Evolutionary conservation across 176 grass and related monocot species (phyloP), one percentile per base, ranked within the genome.

Genomic region (Luzula sylvatica): DNA sequence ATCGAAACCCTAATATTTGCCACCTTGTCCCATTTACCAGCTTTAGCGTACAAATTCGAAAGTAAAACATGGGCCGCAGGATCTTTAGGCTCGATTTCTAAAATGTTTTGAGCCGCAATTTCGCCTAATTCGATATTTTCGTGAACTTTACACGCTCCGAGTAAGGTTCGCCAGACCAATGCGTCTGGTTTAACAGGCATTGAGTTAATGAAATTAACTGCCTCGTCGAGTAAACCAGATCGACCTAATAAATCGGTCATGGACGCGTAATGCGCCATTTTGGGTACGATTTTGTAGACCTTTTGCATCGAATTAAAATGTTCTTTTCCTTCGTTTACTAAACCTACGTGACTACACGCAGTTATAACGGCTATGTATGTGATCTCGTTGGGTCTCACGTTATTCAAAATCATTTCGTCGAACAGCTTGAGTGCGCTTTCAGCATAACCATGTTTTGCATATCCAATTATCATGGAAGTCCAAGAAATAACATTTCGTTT

Each of bases 211-310:
- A 95, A 88, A 32, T 79, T 29, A 4, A 86, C 22, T 23, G 90
- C 83, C 75, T 88, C 74, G 50, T 76, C 28, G 38, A 95, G 43
- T 69, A 52, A 49, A 23, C 67, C 80, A 26, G 90, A 74, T 29
- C 83, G 77, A 11, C 80, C 74, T 28, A 95, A 72, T 17, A 88
- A 67, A 85, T 95, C 90, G 43, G 81, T 77, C 67, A 95, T 65
- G 51, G 83, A 95, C 55, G 89, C 83, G 70, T 95, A 85, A 72
- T 95, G 80, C 49, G 88, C 80, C 77, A 86, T 95, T 43, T 67
- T 85, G 30, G 80, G 89, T 65, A 68, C n/a, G 53, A 95, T 39
- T 23, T 47, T 30, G 0, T 88, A 65, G 44, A 72, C 68, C 38
- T 46, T 78, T 66, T 87, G 75, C 83, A 87, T 94, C 24, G 68